These are phyloP conservation scores for Nelumbo lutea DNA, from an alignment of 164 flowering plant species.

Conservation along the genomic window DNA sequence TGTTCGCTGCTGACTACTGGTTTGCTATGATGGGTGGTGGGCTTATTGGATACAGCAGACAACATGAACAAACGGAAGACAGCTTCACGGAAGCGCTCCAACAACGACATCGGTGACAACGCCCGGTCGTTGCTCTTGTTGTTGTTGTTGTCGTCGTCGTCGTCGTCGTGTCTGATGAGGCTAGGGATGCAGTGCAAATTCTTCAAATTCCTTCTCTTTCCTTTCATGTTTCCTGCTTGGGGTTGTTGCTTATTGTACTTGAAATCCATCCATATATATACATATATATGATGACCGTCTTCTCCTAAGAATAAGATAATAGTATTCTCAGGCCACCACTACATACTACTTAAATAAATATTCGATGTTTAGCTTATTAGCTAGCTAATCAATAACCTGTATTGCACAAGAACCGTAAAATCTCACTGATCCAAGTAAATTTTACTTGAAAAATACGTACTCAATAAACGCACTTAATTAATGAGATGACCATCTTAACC, in stretches of 20 bases:
- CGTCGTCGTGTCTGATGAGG: slow-evolving; percentile 13
- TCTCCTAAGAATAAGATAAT: background rate
- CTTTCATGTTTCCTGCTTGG: slow-evolving; percentile 6
- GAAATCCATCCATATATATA: background rate
- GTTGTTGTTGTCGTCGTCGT: slow-evolving; percentile 1
- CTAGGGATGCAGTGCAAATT: slow-evolving; percentile 42
- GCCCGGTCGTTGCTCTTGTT: slow-evolving; percentile 13
- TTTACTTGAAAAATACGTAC: too few relatives aligned
- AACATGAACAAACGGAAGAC: slow-evolving; percentile 64
- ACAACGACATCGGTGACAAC: slow-evolving; percentile 39
- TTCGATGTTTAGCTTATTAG: too few relatives aligned
- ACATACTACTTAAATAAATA: too few relatives aligned
- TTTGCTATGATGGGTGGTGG: slow-evolving; percentile 3
- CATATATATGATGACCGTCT: background rate
- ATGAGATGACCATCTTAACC: too few relatives aligned
- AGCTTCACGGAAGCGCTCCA: slow-evolving; percentile 57
- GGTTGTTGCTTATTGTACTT: background rate
- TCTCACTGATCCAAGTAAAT: too few relatives aligned
- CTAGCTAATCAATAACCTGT: too few relatives aligned
- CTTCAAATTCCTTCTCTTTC: slow-evolving; percentile 20
- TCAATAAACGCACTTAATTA: too few relatives aligned
- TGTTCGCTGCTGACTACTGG: background rate
- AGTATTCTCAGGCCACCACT: too few relatives aligned
- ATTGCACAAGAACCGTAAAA: too few relatives aligned
- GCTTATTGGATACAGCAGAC: slow-evolving; percentile 40